Percentiles rank a stretch among this genome's conserved stretches.
Conservation (phyloP, 2,329 filamentous ascomycete species). For the Pseudocercospora macadamiae region DNA sequence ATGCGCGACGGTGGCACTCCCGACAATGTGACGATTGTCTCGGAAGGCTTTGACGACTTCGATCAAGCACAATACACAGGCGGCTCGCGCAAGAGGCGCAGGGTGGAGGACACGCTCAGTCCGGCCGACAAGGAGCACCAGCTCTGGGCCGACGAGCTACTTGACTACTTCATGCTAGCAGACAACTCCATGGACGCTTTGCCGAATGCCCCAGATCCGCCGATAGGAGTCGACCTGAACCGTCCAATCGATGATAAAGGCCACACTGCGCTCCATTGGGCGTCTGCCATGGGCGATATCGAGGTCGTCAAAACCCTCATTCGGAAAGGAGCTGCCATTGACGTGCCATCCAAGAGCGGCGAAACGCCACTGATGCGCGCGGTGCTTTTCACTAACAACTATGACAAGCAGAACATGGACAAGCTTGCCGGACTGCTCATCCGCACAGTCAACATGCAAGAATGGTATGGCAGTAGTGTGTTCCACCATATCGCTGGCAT, state of each 20-base stretch:
- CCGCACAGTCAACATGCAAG: constrained; percentile 76
- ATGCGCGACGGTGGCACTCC: constrained; percentile 68
- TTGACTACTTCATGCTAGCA: constrained; percentile 89
- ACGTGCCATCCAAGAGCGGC: constrained; percentile 62
- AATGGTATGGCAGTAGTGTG: constrained; percentile 81
- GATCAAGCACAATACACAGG: constrained; percentile 67
- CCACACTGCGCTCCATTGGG: constrained; percentile 95
- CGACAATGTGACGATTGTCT: constrained; percentile 80
- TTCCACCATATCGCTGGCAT: constrained; percentile 94
- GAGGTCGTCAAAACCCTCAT: constrained; percentile 88
- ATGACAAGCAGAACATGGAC: constrained; percentile 89
- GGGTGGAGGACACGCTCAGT: constrained; percentile 61
- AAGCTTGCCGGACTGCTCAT: constrained; percentile 81
- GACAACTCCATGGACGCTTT: constrained; percentile 61
- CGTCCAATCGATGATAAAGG: constrained; percentile 91
- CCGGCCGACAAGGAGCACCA: constrained; percentile 80
- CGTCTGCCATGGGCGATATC: constrained; percentile 93
- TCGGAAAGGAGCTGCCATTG: constrained; percentile 74
- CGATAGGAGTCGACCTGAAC: constrained; percentile 83
- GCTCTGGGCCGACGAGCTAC: constrained; percentile 86
- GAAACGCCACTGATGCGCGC: constrained; percentile 95
- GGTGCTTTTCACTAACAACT: constrained; percentile 96
- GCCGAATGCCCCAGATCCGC: constrained; percentile 72
- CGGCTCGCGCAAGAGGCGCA: constrained; percentile 72
- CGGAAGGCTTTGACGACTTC: constrained; percentile 82